Conservation (phyloP, 257 asterid genomes). For the Verbena officinalis region DNA sequence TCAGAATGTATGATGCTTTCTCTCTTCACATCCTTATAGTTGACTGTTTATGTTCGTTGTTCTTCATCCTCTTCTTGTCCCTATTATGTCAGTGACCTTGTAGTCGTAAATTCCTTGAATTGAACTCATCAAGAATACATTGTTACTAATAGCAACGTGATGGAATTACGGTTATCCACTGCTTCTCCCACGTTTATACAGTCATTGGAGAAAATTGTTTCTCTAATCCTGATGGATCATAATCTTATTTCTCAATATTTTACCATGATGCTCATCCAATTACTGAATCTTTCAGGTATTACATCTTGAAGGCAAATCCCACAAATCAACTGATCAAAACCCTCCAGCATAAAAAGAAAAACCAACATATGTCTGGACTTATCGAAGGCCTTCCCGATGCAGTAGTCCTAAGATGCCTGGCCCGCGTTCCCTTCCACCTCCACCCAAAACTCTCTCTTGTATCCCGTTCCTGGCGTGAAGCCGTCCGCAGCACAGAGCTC, state of each 20-base stretch:
- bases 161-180: background rate
- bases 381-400: constrained; percentile 99
- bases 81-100: background rate
- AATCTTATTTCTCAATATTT: too few species aligned
- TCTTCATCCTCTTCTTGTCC: constrained; percentile 7
- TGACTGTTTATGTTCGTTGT: background rate
- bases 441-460: constrained; percentile 80
- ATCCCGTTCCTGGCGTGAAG: constrained; percentile 87
- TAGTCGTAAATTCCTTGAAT: background rate
- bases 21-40: background rate
- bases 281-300: constrained; percentile 34
- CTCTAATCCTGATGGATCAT: background rate
- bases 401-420: constrained; percentile 87
- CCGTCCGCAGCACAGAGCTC: constrained; percentile 71
- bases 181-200: constrained; percentile 6
- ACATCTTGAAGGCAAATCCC: constrained; percentile 24
- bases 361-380: constrained; percentile 73
- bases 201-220: background rate
- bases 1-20: too few species aligned
- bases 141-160: background rate
- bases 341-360: constrained; percentile 16
- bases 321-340: constrained; percentile 24
- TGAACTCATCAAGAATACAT: background rate
- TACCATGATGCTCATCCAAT: constrained; percentile 15
- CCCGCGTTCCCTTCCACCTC: constrained; percentile 88